These are phyloP conservation scores for Pythium plurisporium DNA, from an alignment of 352 stramenopile genomes.

Conservation along the genomic window DNA sequence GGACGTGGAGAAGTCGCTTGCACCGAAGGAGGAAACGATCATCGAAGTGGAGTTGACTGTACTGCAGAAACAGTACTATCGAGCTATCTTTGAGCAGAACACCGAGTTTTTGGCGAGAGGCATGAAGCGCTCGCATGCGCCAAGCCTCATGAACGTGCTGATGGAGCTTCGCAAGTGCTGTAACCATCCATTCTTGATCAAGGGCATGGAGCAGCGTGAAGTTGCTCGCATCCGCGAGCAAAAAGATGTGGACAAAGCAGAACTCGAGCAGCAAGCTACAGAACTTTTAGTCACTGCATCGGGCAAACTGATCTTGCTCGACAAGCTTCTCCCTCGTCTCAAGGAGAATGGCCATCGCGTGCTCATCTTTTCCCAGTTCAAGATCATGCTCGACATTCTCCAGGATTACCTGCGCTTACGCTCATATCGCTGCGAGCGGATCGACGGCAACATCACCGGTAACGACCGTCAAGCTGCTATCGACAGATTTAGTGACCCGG, in stretches of 20 bases:
- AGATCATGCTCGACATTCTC: too few species aligned
- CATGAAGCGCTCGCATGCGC: constrained; percentile 60
- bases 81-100: constrained; percentile 92
- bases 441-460: constrained; percentile 97
- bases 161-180: constrained; percentile 95
- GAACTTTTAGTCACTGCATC: constrained; percentile 93
- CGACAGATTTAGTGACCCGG: constrained; percentile 88
- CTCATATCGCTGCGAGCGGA: too few species aligned
- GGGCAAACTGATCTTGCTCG: constrained; percentile 99
- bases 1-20: constrained; percentile 86
- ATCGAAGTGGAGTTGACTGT: constrained; percentile 90
- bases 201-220: constrained; percentile 83
- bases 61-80: constrained; percentile 90
- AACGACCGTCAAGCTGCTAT: constrained; percentile 86
- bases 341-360: constrained; percentile 97
- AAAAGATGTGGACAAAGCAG: constrained; percentile 38
- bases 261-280: constrained; percentile 53
- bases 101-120: constrained; percentile 86
- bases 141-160: constrained; percentile 89
- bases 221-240: constrained; percentile 56
- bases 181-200: constrained; percentile 93
- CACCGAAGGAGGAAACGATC: constrained; percentile 88
- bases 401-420: constrained; percentile 97
- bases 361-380: constrained; percentile 99
- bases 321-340: constrained; percentile 98